Evolutionary conservation across 2,329 filamentous ascomycete species (phyloP), one percentile per base, ranked within the genome.

Genomic region (Xylogone sp.): DNA sequence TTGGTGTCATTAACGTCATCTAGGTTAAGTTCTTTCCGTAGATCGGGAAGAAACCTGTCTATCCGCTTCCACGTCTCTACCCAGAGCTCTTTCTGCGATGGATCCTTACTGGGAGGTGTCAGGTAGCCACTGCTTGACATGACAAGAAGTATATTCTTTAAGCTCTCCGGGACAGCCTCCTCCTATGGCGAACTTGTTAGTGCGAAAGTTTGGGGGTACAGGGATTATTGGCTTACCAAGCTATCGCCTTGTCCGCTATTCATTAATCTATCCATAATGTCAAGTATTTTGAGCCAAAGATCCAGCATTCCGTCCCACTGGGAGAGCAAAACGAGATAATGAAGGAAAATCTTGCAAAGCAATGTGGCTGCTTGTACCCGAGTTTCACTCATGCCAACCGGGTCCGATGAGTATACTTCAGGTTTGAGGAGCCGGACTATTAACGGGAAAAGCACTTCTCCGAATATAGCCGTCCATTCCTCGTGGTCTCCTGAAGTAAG

Each of bases 131-230:
- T 92, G 66, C 86, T 94, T 5, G 88, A 85, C 91, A 99, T 96
- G 62, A 99, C 94, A 9, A 99, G 78, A 21, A 97, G 75, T 48
- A 97, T 91, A 59, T 99, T 99, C 72, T 99, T 99, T 52, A 99
- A 75, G 58, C 90, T 94, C 70, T 99, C 94, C 1, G 90, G 88
- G 2, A 97, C 91, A 12, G 94, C 93, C 74, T 99, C 94, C 71
- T 96, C 91, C 85, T 96, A 60, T 61, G 42, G 3, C 16, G 8
- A 27, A 12, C 21, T 48, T 18, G 49, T 59, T 49, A 60, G 52
- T 47, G 47, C 10, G 18, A 45, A 43, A 44, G 12, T 46, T 21
- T 21, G 24, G 27, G 46, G 31, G 51, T 24, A 42, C 21, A 43
- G 46, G 19, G 34, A 16, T 24, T n/a, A n/a, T 27, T 21, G 43